These are phyloP conservation scores for Aspergillus sclerotioniger DNA, from an alignment of 495 filamentous ascomycete genomes.

Conservation along the genomic window DNA sequence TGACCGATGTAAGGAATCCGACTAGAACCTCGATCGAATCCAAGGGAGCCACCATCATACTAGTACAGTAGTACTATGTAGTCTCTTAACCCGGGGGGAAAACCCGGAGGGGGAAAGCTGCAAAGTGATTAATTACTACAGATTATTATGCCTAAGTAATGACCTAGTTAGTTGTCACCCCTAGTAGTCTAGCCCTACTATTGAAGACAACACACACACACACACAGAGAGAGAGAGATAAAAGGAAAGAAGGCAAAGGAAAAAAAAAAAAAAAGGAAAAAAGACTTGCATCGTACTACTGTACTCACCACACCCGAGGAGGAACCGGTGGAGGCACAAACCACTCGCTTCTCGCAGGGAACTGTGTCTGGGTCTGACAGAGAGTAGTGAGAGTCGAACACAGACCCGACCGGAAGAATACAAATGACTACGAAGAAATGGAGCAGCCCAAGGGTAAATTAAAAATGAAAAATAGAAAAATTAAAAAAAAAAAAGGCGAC, in stretches of 20 bases:
- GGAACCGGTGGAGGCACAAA: too few relatives aligned
- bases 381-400: not conserved
- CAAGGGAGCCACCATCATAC: constrained; percentile 5
- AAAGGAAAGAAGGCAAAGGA: constrained; percentile 4
- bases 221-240: constrained; percentile 9
- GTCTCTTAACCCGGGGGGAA: not conserved
- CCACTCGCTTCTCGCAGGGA: too few relatives aligned
- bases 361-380: too few relatives aligned
- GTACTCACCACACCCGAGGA: not conserved
- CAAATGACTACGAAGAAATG: not conserved
- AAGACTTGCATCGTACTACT: not conserved
- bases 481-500: not conserved
- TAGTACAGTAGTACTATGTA: too few relatives aligned
- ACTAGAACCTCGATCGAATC: constrained; percentile 9
- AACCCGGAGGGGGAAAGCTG: not conserved
- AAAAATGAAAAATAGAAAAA: constrained; percentile 1
- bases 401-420: not conserved
- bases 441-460: not conserved
- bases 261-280: constrained; percentile 13
- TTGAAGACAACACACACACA: not conserved
- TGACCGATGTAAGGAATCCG: constrained; percentile 4
- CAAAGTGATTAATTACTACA: not conserved
- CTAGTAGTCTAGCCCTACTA: not conserved
- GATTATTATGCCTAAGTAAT: too few relatives aligned
- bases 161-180: too few relatives aligned